Percentiles rank a stretch among this genome's conserved stretches.
Evolutionary conservation across 148 eudicot genomes (phyloP).

Genomic region (Cornus kousa): DNA sequence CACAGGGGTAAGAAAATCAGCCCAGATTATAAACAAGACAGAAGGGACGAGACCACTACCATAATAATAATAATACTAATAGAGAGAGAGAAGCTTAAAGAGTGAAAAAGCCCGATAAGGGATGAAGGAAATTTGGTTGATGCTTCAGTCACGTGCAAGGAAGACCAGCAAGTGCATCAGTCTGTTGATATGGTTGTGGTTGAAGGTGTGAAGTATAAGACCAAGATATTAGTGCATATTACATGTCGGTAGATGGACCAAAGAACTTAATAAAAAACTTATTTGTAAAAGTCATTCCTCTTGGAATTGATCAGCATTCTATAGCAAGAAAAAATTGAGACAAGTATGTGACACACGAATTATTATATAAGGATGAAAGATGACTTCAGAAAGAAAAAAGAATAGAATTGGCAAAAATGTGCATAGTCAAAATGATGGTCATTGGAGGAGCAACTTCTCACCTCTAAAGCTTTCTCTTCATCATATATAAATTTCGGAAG

Average conservation of each 20-base stretch:
- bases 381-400: not conserved
- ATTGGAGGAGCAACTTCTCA: conserved; percentile 18
- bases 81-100: not conserved
- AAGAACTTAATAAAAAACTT: not conserved
- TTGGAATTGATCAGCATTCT: no score
- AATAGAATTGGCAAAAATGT: not conserved
- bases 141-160: not conserved
- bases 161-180: no score
- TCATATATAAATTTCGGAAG: conserved; percentile 77
- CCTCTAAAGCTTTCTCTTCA: conserved; percentile 77
- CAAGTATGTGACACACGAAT: not conserved
- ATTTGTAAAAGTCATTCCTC: no score
- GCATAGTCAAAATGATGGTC: not conserved
- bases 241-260: not conserved
- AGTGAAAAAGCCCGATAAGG: not conserved
- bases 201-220: not conserved
- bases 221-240: not conserved
- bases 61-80: no score
- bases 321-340: not conserved
- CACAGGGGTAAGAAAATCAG: not conserved
- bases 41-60: no score
- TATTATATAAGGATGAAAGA: not conserved
- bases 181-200: not conserved
- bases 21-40: not conserved
- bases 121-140: not conserved